Evolutionary conservation across 2,329 filamentous ascomycete species (phyloP), one percentile per base, ranked within the genome.

Genomic region (Cordyceps javanica): DNA sequence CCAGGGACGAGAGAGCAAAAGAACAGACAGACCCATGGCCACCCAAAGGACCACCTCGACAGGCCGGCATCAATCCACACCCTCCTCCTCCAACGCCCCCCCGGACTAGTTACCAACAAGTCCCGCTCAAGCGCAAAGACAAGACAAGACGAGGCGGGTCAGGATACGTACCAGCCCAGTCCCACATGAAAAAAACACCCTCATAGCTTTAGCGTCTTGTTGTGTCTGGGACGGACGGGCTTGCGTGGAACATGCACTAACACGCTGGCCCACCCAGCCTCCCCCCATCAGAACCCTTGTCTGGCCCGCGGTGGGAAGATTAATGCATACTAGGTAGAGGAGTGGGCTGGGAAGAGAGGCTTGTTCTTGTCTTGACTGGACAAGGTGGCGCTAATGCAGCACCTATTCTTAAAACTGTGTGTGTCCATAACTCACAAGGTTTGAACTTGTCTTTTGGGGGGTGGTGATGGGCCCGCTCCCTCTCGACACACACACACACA

Each of bases 381-480:
- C 46, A 57, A 44, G 38, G 55, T 50, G 55, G 55, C 45, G 65
- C 69, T 68, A 69, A 71, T 72, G 71, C 69, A 65, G 65, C 69
- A 70, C 69, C 75, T 77, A 76, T 77, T 77, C 73, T 76, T 74
- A 71, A 73, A 70, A 63, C 64, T 57, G 36, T 65, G 65, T 64
- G 63, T 41, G 38, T 41, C 61, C 60, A 63, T 63, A 72, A 70
- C n/a, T 14, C n/a, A 32, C 25, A 48, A 32, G 66, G 65, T 69
- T 73, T 65, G 68, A 67, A 36, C 10, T 64, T 66, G 5, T 44
- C n/a, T n/a, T n/a, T n/a, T n/a, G n/a, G n/a, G n/a, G n/a, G n/a
- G n/a, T n/a, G n/a, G n/a, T n/a, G n/a, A n/a, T n/a, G n/a, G 11
- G 23, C 23, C 19, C 41, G n/a, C 44, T 45, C 66, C 64, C 63